These are phyloP conservation scores for Trichoderma simmonsii DNA, from an alignment of 2,329 filamentous ascomycete genomes.

Conservation along the genomic window DNA sequence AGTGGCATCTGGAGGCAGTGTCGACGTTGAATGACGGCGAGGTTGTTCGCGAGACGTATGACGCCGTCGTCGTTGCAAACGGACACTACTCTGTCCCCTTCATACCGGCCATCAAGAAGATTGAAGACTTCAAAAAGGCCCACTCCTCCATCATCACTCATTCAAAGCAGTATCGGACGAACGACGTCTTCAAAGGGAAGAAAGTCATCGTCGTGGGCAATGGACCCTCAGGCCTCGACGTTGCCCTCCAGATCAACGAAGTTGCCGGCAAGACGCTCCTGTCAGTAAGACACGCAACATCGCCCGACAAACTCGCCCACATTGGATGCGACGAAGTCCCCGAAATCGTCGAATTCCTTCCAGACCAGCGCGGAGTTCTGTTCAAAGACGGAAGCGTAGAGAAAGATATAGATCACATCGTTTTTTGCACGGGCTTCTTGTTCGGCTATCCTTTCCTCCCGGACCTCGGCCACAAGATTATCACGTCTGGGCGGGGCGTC, in stretches of 20 bases:
- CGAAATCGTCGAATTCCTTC: conserved; percentile 56
- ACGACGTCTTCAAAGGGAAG: conserved; percentile 60
- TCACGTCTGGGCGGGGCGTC: conserved; percentile 68
- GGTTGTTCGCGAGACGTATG: conserved; percentile 52
- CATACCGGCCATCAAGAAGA: conserved; percentile 60
- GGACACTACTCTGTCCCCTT: conserved; percentile 71
- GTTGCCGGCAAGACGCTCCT: conserved; percentile 63
- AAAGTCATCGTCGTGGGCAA: conserved; percentile 84
- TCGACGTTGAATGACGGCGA: conserved; percentile 44
- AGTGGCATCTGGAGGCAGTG: conserved; percentile 60
- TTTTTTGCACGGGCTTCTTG: conserved; percentile 90
- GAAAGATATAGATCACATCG: conserved; percentile 65
- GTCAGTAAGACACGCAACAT: conserved; percentile 54
- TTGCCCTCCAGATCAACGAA: conserved; percentile 69
- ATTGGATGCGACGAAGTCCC: conserved; percentile 50
- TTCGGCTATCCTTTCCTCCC: conserved; percentile 75
- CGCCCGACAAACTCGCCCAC: conserved; percentile 44
- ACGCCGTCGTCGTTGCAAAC: conserved; percentile 72
- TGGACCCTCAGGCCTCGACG: conserved; percentile 79
- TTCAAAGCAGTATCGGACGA: conserved; percentile 74
- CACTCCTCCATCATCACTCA: conserved; percentile 64
- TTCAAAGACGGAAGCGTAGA: conserved; percentile 67
- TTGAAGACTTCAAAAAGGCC: conserved; percentile 55
- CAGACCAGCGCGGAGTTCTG: conserved; percentile 55
- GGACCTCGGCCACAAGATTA: conserved; percentile 46